phyloP scores from a whole-genome alignment of 2,329 filamentous ascomycete genomes.

The Pseudogymnoascus sp. region DNA sequence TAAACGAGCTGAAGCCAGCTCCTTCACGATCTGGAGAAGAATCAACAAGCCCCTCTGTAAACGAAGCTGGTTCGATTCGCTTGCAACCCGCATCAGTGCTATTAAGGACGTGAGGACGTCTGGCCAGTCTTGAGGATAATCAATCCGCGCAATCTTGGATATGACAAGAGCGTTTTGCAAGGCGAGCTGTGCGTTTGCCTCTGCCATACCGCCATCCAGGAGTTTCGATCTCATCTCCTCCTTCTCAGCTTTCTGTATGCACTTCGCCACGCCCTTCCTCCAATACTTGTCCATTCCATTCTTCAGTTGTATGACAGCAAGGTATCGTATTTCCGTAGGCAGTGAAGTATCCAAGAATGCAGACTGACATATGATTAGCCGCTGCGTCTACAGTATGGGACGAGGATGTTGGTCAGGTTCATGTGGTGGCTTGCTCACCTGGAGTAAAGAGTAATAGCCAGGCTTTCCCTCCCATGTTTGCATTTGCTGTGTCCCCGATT shows the following conservation, averaged over 20 bases:
- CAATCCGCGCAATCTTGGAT: constrained; percentile 80
- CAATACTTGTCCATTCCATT: constrained; percentile 95
- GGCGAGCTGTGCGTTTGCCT: constrained; percentile 66
- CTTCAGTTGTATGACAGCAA: constrained; percentile 89
- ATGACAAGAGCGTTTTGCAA: constrained; percentile 82
- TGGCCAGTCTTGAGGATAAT: constrained; percentile 82
- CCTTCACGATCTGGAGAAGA: constrained; percentile 80
- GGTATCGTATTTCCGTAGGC: constrained; percentile 70
- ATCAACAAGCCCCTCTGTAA: constrained; percentile 67
- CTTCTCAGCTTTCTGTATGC: constrained; percentile 69
- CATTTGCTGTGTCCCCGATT: constrained; percentile 59
- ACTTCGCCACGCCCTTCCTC: constrained; percentile 56
- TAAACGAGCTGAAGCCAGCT: constrained; percentile 72
- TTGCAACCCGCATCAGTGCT: constrained; percentile 51
- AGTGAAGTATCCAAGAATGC: constrained; percentile 74
- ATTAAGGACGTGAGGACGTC: constrained; percentile 53
- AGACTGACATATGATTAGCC: constrained; percentile 41
- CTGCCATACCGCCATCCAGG: constrained; percentile 67
- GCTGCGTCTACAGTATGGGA: constrained; percentile 3
- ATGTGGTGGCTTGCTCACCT: constrained; percentile 38
- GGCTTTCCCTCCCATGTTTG: constrained; percentile 59
- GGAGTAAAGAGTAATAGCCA: constrained; percentile 60
- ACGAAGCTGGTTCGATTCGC: constrained; percentile 51
- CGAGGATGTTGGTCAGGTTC: not conserved
- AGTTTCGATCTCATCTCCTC: constrained; percentile 64